These are phyloP conservation scores for Fusarium brachygibbosum DNA, from an alignment of 2,329 filamentous ascomycete species.

Conservation along the genomic window DNA sequence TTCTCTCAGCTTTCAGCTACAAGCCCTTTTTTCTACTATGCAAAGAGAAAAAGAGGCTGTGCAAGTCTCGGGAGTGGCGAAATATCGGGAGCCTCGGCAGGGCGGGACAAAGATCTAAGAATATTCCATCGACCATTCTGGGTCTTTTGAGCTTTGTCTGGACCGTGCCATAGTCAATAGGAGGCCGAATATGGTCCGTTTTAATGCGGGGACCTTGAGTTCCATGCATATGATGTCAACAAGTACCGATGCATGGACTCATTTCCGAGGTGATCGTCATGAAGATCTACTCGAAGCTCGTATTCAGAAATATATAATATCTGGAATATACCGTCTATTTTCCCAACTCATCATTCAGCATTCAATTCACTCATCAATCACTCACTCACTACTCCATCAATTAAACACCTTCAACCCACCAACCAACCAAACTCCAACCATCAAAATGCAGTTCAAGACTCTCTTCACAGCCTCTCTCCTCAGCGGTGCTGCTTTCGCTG, in stretches of 20 bases:
- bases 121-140: constrained; percentile 1
- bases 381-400: background rate
- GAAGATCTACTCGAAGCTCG: constrained; percentile 32
- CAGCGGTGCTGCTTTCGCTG: constrained; percentile 33
- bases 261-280: constrained; percentile 34
- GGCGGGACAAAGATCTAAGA: background rate
- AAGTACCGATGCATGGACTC: constrained; percentile 20
- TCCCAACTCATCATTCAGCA: background rate
- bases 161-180: background rate
- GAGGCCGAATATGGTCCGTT: background rate
- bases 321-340: background rate
- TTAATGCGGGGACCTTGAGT: background rate
- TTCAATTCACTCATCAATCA: background rate
- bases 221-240: constrained; percentile 38
- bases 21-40: background rate
- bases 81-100: background rate
- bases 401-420: too few relatives aligned
- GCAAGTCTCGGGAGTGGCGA: background rate
- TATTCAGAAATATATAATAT: constrained; percentile 27
- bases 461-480: constrained; percentile 37
- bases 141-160: background rate
- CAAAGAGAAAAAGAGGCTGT: background rate
- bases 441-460: constrained; percentile 47
- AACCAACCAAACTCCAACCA: background rate
- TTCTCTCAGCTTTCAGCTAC: background rate